Conservation (phyloP, 495 filamentous ascomycete species). For the Trichoderma erinaceum region DNA sequence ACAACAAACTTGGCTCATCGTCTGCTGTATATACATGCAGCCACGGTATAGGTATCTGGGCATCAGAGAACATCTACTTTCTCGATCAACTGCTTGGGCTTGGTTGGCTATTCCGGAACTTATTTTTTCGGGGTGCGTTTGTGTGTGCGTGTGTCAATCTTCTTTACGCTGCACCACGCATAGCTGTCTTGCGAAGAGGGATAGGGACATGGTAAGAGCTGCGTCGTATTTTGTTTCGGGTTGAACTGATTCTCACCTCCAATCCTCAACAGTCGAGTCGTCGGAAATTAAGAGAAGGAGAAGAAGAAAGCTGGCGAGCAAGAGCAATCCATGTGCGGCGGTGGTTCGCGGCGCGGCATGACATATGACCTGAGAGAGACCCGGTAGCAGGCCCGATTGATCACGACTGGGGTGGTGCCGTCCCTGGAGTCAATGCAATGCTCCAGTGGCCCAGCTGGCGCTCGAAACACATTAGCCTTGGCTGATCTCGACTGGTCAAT, state of each 20-base stretch:
- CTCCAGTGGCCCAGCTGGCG: constrained; percentile 15
- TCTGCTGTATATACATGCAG: neutral
- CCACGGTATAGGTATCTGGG: neutral
- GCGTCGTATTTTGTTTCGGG: neutral
- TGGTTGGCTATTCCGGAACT: neutral
- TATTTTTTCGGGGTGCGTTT: neutral
- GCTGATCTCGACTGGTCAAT: constrained; percentile 12
- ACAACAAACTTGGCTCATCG: neutral
- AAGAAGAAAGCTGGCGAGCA: too few relatives aligned
- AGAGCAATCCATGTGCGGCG: neutral
- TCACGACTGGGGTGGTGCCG: constrained; percentile 4
- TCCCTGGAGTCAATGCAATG: constrained; percentile 16
- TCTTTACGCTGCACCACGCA: too few relatives aligned
- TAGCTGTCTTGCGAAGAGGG: too few relatives aligned
- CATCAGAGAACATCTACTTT: neutral
- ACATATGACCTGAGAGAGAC: constrained; percentile 9
- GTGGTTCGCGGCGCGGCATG: constrained; percentile 16
- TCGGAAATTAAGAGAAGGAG: too few relatives aligned
- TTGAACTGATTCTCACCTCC: too few relatives aligned
- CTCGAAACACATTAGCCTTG: constrained; percentile 18
- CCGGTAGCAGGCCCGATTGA: constrained; percentile 6
- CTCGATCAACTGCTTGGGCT: too few relatives aligned
- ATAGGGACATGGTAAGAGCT: too few relatives aligned
- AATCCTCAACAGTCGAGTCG: too few relatives aligned
- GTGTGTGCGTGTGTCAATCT: too few relatives aligned